Percentiles rank a stretch among this genome's conserved stretches.
Evolutionary conservation across 257 asterid genomes (phyloP).

Genomic region (Paulownia fortunei): DNA sequence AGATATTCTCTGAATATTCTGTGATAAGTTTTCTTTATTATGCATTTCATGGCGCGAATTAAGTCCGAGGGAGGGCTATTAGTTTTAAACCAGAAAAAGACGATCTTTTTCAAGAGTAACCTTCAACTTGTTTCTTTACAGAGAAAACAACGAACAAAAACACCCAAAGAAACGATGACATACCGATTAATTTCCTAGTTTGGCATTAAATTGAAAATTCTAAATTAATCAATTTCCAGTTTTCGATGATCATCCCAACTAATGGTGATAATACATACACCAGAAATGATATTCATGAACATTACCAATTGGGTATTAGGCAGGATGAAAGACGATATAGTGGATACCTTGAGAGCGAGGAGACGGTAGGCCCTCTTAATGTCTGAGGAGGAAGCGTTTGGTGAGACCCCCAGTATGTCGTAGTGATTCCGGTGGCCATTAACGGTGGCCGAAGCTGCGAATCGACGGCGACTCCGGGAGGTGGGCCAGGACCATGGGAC

Average conservation of each 20-base stretch:
- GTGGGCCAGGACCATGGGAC: slow-evolving; percentile 23
- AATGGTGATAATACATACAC: background rate
- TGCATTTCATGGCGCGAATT: background rate
- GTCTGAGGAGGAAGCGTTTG: slow-evolving; percentile 62
- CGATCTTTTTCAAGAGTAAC: background rate
- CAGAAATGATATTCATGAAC: background rate
- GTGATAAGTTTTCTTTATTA: background rate
- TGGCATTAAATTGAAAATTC: background rate
- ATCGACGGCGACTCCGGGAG: slow-evolving; percentile 35
- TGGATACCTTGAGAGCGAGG: slow-evolving; percentile 80
- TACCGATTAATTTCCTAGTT: background rate
- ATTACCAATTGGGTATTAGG: background rate
- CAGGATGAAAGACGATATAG: background rate
- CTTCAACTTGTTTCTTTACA: background rate
- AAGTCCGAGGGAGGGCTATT: background rate
- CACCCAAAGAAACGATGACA: background rate
- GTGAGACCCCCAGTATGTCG: slow-evolving; percentile 64
- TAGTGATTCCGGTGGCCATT: slow-evolving; percentile 64
- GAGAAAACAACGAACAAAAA: background rate
- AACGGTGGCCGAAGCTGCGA: slow-evolving; percentile 47
- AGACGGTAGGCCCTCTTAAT: slow-evolving; percentile 78
- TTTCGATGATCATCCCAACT: background rate
- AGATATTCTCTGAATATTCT: background rate
- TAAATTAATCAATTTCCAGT: background rate
- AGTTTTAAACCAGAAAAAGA: background rate